These are phyloP conservation scores for Rhizopogon sp. DNA, from an alignment of 768 basidiomycete genomes.

Conservation along the genomic window DNA sequence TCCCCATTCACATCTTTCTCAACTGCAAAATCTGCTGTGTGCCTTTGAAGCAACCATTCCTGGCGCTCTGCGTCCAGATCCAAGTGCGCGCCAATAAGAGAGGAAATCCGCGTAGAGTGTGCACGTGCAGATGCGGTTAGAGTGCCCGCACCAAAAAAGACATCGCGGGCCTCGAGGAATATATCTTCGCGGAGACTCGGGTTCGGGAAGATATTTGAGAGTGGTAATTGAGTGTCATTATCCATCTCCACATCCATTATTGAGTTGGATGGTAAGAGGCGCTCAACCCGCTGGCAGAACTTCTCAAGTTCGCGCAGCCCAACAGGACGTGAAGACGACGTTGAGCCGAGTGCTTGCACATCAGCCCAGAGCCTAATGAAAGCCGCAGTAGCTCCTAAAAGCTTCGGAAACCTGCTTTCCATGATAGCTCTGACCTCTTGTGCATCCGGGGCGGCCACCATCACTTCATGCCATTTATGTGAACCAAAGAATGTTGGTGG, in stretches of 20 bases:
- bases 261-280: slow-evolving; percentile 47
- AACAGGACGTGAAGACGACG: slow-evolving; percentile 51
- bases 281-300: slow-evolving; percentile 71
- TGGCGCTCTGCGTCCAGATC: slow-evolving; percentile 66
- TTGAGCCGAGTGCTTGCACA: slow-evolving; percentile 46
- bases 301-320: slow-evolving; percentile 81
- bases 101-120: slow-evolving; percentile 45
- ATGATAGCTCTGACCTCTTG: slow-evolving; percentile 73
- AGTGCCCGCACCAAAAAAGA: slow-evolving; percentile 78
- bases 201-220: slow-evolving; percentile 51
- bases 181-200: slow-evolving; percentile 81
- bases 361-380: slow-evolving; percentile 69
- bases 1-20: slow-evolving; percentile 66
- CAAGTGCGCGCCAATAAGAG: slow-evolving; percentile 54
- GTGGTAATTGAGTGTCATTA: slow-evolving; percentile 30
- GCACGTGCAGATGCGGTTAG: slow-evolving; percentile 47
- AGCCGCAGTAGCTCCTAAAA: slow-evolving; percentile 47
- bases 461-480: slow-evolving; percentile 76
- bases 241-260: slow-evolving; percentile 38
- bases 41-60: slow-evolving; percentile 62
- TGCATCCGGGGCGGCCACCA: slow-evolving; percentile 52
- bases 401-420: slow-evolving; percentile 54
- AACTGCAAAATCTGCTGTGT: slow-evolving; percentile 61
- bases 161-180: slow-evolving; percentile 82
- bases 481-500: slow-evolving; percentile 75